phyloP scores from a whole-genome alignment of 192 early-diverging fungal species.

The Spinellus fusiger region DNA sequence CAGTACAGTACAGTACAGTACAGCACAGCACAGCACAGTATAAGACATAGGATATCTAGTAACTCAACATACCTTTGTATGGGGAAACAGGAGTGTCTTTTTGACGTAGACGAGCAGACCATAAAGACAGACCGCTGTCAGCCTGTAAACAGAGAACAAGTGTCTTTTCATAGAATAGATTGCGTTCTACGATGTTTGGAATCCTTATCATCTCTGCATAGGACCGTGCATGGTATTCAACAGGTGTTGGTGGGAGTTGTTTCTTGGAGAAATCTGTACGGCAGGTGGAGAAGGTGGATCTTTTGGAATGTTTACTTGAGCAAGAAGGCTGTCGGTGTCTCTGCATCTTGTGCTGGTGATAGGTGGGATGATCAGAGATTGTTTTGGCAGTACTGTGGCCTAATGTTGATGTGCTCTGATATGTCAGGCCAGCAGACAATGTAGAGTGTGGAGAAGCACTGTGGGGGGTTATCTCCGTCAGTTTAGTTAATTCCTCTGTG shows the following conservation, averaged over 20 bases:
- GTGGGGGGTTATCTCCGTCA: no score
- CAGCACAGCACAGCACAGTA: no score
- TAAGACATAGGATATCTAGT: not conserved
- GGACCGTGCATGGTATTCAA: constrained; percentile 11
- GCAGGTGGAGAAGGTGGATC: not conserved
- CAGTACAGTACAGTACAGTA: no score
- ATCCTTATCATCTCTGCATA: constrained; percentile 28
- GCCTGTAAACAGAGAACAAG: constrained; percentile 11
- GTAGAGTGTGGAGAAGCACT: no score
- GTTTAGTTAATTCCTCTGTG: no score
- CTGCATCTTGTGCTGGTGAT: not conserved
- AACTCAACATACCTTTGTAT: constrained; percentile 6
- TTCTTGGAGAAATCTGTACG: not conserved
- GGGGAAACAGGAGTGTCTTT: constrained; percentile 11
- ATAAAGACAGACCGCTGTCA: constrained; percentile 5
- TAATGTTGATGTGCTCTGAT: no score
- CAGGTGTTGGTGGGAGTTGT: not conserved
- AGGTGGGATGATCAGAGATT: not conserved
- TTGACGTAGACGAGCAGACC: not conserved
- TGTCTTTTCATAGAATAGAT: constrained; percentile 23
- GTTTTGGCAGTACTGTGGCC: not conserved
- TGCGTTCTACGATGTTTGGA: constrained; percentile 17
- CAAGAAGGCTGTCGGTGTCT: not conserved
- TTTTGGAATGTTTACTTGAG: constrained; percentile 9
- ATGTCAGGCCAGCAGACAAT: no score